Evolutionary conservation across 768 basidiomycete genomes (phyloP).

Genomic region (Leccinellum albellum): DNA sequence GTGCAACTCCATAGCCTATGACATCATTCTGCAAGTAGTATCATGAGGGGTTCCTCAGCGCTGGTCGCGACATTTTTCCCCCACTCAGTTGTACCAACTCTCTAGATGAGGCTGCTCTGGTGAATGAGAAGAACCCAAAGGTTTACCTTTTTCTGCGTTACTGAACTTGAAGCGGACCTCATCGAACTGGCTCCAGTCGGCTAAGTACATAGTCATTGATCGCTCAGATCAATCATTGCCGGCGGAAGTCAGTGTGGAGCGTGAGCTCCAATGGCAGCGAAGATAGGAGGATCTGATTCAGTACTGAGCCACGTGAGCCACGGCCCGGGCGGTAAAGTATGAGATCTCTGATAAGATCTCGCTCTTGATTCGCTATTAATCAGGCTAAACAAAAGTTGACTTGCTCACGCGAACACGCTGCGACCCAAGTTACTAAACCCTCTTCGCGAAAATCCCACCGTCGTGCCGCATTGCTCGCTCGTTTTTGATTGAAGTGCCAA

Average conservation of each 20-base stretch:
- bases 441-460: conserved; percentile 1
- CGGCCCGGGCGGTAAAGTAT: not conserved
- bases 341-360: not conserved
- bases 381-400: not conserved
- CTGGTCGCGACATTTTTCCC: not conserved
- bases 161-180: not conserved
- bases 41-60: not conserved
- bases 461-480: not conserved
- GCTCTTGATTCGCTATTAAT: not conserved
- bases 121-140: not conserved
- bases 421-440: not conserved
- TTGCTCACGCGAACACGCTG: not conserved
- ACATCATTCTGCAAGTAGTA: not conserved
- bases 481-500: not conserved
- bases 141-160: not conserved
- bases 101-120: not conserved
- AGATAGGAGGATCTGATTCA: no score
- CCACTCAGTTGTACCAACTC: not conserved
- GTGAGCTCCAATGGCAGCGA: not conserved
- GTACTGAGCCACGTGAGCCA: no score
- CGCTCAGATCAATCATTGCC: not conserved
- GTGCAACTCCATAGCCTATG: not conserved
- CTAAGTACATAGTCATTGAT: no score
- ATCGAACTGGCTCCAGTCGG: not conserved
- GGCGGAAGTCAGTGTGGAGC: not conserved